phyloP scores from a whole-genome alignment of 495 filamentous ascomycete species.

The Ramalina intermedia region DNA sequence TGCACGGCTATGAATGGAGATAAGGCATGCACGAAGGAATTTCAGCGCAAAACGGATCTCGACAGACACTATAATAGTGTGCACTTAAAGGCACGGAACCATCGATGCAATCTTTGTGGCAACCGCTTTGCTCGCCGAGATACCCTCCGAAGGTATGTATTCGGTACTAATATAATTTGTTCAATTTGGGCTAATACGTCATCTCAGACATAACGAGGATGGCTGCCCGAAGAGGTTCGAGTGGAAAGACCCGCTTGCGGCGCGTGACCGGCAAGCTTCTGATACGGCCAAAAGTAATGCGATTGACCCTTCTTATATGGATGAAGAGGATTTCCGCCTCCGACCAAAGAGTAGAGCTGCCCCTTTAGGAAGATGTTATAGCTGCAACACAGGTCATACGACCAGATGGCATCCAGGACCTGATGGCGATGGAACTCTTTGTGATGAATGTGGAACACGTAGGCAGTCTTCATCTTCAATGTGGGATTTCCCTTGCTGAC shows the following conservation, averaged over 20 bases:
- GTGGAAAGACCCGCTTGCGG: too few species aligned
- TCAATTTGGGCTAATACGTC: constrained; percentile 11
- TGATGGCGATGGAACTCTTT: constrained; percentile 89
- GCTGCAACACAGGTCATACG: constrained; percentile 94
- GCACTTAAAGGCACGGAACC: constrained; percentile 59
- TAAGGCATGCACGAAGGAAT: constrained; percentile 46
- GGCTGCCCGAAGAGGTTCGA: constrained; percentile 64
- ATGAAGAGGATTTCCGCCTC: too few species aligned
- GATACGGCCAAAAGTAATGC: too few species aligned
- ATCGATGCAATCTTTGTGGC: constrained; percentile 55
- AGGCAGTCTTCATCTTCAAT: constrained; percentile 10
- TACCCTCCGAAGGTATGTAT: constrained; percentile 57
- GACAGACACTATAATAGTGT: constrained; percentile 72
- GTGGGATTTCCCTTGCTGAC: constrained; percentile 10
- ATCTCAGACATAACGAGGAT: constrained; percentile 60
- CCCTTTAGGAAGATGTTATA: constrained; percentile 93
- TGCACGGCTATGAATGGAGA: constrained; percentile 44
- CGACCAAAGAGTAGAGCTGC: constrained; percentile 51
- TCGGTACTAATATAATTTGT: neutral
- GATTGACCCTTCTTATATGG: too few species aligned
- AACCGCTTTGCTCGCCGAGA: constrained; percentile 68
- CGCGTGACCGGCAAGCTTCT: too few species aligned
- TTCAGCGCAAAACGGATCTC: constrained; percentile 75
- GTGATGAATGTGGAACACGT: constrained; percentile 91
- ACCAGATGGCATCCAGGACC: constrained; percentile 98